Conservation (phyloP, 192 early-diverging fungal species). For the Coemansia sp. region DNA sequence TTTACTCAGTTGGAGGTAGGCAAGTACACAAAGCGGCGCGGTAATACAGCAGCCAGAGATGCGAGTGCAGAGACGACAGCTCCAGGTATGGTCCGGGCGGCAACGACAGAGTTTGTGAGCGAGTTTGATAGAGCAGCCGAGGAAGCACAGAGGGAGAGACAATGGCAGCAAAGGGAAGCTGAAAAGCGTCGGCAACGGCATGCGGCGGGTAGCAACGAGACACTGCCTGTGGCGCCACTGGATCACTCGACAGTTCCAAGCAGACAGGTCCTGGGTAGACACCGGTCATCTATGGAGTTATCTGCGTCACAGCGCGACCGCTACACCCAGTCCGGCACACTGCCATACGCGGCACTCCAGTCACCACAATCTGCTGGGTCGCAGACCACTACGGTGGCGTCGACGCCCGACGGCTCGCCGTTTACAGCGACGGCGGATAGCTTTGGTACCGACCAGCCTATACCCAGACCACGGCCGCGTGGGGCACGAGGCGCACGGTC, state of each 20-base stretch:
- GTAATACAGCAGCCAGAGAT: conserved; percentile 3
- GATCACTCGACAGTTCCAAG: background rate
- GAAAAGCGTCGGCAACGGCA: conserved; percentile 8
- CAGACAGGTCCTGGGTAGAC: background rate
- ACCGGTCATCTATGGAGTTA: conserved; percentile 38
- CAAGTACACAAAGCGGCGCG: conserved; percentile 54
- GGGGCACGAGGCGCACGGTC: conserved; percentile 22
- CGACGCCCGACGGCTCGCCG: conserved; percentile 10
- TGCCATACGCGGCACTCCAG: conserved; percentile 13
- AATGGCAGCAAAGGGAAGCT: background rate
- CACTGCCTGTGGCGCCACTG: background rate
- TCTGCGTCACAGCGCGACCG: conserved; percentile 22
- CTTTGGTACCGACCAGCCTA: conserved; percentile 3
- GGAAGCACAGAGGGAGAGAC: conserved; percentile 19
- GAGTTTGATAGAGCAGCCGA: conserved; percentile 43
- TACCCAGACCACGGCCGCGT: conserved; percentile 21
- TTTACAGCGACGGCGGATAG: background rate
- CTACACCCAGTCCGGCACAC: background rate
- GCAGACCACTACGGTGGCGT: conserved; percentile 11
- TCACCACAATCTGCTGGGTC: conserved; percentile 7
- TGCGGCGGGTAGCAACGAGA: conserved; percentile 8
- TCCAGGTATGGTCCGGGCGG: conserved; percentile 1
- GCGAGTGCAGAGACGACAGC: background rate
- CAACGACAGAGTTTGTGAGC: conserved; percentile 22
- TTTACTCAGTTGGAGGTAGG: conserved; percentile 54